Conservation (phyloP, 106 monocot species). For the Triglochin maritima region DNA sequence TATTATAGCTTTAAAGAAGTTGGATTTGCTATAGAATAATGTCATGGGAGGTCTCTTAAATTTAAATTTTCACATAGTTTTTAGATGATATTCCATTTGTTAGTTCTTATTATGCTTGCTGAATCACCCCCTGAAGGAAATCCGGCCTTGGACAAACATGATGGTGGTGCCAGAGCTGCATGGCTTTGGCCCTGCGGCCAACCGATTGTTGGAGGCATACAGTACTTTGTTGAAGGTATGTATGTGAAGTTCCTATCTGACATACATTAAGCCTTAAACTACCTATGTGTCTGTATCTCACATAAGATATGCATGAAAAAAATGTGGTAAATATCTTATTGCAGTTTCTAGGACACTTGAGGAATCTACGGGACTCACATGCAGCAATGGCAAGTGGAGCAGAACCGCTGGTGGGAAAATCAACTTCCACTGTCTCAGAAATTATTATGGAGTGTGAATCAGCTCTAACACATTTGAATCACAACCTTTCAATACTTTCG, state of each 20-base stretch:
- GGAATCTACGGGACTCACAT: constrained; percentile 77
- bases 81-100: neutral
- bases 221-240: constrained; percentile 73
- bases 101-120: neutral
- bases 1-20: neutral
- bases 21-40: neutral
- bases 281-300: neutral
- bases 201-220: constrained; percentile 92
- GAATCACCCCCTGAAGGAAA: constrained; percentile 40
- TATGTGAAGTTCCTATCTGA: neutral
- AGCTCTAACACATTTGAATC: constrained; percentile 67
- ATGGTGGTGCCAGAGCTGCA: constrained; percentile 99
- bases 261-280: neutral
- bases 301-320: neutral
- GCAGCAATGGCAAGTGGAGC: constrained; percentile 61
- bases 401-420: constrained; percentile 29
- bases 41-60: neutral
- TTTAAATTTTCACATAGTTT: no score
- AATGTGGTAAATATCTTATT: neutral
- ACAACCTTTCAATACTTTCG: constrained; percentile 76
- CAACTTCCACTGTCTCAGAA: constrained; percentile 53
- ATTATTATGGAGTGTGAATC: constrained; percentile 95
- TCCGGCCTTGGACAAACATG: constrained; percentile 98
- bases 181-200: constrained; percentile 96
- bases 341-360: constrained; percentile 87